These are phyloP conservation scores for Cucurbita argyrosperma DNA, from an alignment of 306 rosid genomes.

Conservation along the genomic window DNA sequence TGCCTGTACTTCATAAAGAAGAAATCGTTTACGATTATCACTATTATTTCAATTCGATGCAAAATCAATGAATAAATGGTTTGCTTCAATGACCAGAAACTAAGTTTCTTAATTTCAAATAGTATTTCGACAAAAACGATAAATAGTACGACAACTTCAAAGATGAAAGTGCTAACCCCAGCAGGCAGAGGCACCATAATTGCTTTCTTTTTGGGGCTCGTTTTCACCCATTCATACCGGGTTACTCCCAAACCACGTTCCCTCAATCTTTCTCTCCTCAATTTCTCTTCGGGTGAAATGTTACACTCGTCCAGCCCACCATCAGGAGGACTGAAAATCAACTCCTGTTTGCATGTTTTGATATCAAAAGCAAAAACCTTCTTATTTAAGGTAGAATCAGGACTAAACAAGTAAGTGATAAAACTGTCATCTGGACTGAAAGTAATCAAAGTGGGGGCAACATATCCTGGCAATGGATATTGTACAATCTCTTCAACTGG, in stretches of 20 bases:
- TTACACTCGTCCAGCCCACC: conserved; percentile 90
- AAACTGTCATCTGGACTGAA: conserved; percentile 70
- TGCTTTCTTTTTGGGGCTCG: conserved; percentile 42
- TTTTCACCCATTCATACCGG: conserved; percentile 83
- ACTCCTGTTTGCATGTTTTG: conserved; percentile 40
- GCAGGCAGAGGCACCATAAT: conserved; percentile 89
- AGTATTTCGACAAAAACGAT: not conserved
- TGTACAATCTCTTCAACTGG: conserved; percentile 88
- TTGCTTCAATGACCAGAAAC: not conserved
- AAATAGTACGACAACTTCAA: not conserved
- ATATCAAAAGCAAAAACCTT: conserved; percentile 53
- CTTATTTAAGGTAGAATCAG: conserved; percentile 58
- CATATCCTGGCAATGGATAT: conserved; percentile 81
- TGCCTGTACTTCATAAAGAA: not conserved
- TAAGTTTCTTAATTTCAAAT: not conserved
- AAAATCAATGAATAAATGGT: not conserved
- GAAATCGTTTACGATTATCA: not conserved
- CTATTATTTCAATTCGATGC: not conserved
- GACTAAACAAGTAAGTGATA: conserved; percentile 60
- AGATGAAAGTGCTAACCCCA: conserved; percentile 55
- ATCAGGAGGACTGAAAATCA: conserved; percentile 72
- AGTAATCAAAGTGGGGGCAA: conserved; percentile 57
- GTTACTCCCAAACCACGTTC: conserved; percentile 96
- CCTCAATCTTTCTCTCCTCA: conserved; percentile 93
- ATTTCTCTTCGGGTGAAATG: conserved; percentile 73